Evolutionary conservation across 108 stramenopile species (phyloP).

Genomic region (Nitzschia putrida): DNA sequence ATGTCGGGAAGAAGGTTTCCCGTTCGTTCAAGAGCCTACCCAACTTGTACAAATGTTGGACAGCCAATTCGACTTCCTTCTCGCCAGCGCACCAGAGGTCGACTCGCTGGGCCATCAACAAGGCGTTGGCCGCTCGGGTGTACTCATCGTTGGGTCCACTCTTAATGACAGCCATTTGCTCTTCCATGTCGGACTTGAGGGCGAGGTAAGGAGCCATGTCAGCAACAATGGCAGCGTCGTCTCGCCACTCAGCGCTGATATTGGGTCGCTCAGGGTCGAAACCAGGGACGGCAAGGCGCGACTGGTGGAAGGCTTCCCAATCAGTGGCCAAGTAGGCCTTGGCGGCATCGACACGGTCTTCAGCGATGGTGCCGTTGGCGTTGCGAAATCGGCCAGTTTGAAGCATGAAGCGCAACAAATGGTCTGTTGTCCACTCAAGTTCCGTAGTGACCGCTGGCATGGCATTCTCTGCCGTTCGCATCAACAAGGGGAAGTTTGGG

Average conservation of each 20-base stretch:
- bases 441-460: conserved; percentile 87
- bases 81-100: conserved; percentile 89
- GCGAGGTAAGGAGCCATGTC: conserved; percentile 60
- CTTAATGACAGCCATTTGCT: conserved; percentile 58
- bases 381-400: conserved; percentile 76
- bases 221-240: conserved; percentile 48
- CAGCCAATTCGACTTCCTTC: conserved; percentile 83
- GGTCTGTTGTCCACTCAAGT: conserved; percentile 74
- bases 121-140: conserved; percentile 69
- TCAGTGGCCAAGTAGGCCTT: conserved; percentile 62
- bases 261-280: conserved; percentile 79
- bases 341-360: conserved; percentile 77
- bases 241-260: conserved; percentile 64
- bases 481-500: conserved; percentile 76
- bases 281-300: conserved; percentile 64
- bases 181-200: conserved; percentile 57
- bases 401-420: conserved; percentile 84
- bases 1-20: conserved; percentile 72
- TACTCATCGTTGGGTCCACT: conserved; percentile 77
- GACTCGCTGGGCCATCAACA: conserved; percentile 86
- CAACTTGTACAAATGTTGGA: conserved; percentile 81
- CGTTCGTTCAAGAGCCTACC: conserved; percentile 75
- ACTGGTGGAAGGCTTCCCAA: conserved; percentile 42
- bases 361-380: conserved; percentile 65
- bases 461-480: conserved; percentile 81